phyloP scores from a whole-genome alignment of 2,329 filamentous ascomycete species.

The Verticillium klebahnii region DNA sequence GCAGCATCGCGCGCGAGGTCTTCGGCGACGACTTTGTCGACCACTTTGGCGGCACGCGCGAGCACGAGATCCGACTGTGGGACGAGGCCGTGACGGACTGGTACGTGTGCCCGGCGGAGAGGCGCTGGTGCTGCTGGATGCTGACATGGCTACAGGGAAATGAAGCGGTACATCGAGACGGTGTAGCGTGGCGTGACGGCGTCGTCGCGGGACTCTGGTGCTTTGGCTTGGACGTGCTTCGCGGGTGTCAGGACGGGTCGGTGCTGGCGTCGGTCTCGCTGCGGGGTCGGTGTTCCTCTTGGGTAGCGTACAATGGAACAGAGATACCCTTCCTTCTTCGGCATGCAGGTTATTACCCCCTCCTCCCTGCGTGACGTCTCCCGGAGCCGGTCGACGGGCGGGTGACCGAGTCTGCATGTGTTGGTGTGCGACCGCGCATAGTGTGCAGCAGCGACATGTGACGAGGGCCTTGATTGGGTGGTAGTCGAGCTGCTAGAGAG shows the following conservation, averaged over 20 bases:
- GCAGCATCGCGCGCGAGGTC: slow-evolving; percentile 86
- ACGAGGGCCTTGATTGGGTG: background rate
- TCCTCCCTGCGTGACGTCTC: background rate
- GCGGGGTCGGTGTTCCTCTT: background rate
- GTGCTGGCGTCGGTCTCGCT: background rate
- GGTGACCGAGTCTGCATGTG: background rate
- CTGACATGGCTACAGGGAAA: slow-evolving; percentile 50
- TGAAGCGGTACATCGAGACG: slow-evolving; percentile 75
- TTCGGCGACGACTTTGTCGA: slow-evolving; percentile 96
- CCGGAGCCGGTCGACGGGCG: background rate
- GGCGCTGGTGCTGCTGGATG: background rate
- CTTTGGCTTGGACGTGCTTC: background rate
- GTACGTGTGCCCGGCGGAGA: slow-evolving; percentile 47
- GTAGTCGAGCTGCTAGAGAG: no score
- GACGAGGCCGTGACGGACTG: slow-evolving; percentile 97
- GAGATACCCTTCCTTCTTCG: background rate
- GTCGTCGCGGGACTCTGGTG: background rate
- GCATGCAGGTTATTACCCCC: background rate
- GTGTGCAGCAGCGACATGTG: background rate
- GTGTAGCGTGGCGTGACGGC: slow-evolving; percentile 36
- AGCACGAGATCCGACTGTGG: slow-evolving; percentile 87
- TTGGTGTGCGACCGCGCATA: background rate
- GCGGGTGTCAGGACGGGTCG: background rate
- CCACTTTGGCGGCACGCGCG: slow-evolving; percentile 85
- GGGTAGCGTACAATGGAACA: background rate